Evolutionary conservation across 371 early-diverging fungal genomes (phyloP).

Genomic region (Rhizopus delemar): DNA sequence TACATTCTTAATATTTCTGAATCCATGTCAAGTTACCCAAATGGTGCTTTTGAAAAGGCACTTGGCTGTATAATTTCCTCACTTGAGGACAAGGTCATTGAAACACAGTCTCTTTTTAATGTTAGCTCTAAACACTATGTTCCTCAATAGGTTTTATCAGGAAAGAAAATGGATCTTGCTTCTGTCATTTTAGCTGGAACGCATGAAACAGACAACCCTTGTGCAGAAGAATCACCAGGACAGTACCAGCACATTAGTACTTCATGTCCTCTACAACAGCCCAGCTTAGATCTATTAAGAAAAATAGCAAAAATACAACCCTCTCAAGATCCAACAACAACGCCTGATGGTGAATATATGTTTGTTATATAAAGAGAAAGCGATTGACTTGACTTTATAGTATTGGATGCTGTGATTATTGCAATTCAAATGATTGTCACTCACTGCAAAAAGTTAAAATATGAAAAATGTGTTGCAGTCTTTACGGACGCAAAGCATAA

Average conservation of each 20-base stretch:
- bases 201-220: slow-evolving; percentile 33
- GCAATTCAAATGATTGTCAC: slow-evolving; percentile 56
- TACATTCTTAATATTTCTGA: slow-evolving; percentile 61
- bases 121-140: slow-evolving; percentile 36
- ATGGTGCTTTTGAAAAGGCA: slow-evolving; percentile 48
- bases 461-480: slow-evolving; percentile 62
- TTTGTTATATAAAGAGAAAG: slow-evolving; percentile 2
- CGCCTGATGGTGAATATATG: slow-evolving; percentile 43
- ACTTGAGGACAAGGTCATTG: slow-evolving; percentile 41
- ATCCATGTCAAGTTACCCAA: slow-evolving; percentile 47
- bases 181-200: slow-evolving; percentile 42
- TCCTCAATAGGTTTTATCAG: slow-evolving; percentile 27
- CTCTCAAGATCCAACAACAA: slow-evolving; percentile 26
- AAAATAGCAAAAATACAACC: slow-evolving; percentile 31
- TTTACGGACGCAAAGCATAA: slow-evolving; percentile 59
- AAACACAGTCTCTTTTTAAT: slow-evolving; percentile 27
- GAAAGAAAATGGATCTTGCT: slow-evolving; percentile 43
- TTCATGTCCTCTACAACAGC: slow-evolving; percentile 18
- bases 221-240: slow-evolving; percentile 22
- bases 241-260: slow-evolving; percentile 39
- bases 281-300: slow-evolving; percentile 25
- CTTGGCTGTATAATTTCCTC: slow-evolving; percentile 35
- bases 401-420: slow-evolving; percentile 68
- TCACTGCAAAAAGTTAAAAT: slow-evolving; percentile 66
- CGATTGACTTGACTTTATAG: slow-evolving; percentile 18